Conservation (phyloP, 2,329 filamentous ascomycete species). For the Cladorrhinum sp. region DNA sequence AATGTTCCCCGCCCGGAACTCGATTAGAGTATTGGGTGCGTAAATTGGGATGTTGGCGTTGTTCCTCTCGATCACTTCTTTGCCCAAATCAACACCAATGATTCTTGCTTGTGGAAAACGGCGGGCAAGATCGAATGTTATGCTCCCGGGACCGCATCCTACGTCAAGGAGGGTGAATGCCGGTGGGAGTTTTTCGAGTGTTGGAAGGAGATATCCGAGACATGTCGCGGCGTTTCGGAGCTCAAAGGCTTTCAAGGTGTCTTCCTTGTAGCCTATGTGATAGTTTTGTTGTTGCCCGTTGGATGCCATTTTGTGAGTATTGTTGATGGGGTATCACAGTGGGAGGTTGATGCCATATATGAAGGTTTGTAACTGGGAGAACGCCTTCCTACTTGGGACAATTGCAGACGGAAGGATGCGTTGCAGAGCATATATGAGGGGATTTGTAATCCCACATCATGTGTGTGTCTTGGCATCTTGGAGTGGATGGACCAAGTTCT, state of each 20-base stretch:
- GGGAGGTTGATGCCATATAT: background rate
- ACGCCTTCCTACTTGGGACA: background rate
- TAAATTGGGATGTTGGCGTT: slow-evolving; percentile 9
- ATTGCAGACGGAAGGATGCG: background rate
- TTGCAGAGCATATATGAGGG: background rate
- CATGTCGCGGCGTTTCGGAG: slow-evolving; percentile 12
- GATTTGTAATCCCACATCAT: background rate
- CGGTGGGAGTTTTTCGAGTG: slow-evolving; percentile 7
- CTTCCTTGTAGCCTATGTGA: slow-evolving; percentile 16
- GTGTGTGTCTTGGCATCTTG: background rate
- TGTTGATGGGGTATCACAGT: background rate
- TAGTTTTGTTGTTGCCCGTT: background rate
- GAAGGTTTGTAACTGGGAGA: background rate
- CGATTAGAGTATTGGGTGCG: slow-evolving; percentile 5
- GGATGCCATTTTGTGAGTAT: background rate
- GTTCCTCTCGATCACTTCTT: slow-evolving; percentile 5
- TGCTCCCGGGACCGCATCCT: slow-evolving; percentile 13
- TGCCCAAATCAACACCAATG: slow-evolving; percentile 9
- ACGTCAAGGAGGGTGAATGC: slow-evolving; percentile 11
- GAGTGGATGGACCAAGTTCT: background rate
- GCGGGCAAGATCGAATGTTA: slow-evolving; percentile 13
- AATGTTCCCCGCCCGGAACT: slow-evolving; percentile 12
- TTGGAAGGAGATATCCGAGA: slow-evolving; percentile 12
- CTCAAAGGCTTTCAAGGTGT: slow-evolving; percentile 15
- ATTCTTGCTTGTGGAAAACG: slow-evolving; percentile 13